Base-by-base conservation (phyloP, 257 asterid genomes). In the Nicotiana attenuata region DNA sequence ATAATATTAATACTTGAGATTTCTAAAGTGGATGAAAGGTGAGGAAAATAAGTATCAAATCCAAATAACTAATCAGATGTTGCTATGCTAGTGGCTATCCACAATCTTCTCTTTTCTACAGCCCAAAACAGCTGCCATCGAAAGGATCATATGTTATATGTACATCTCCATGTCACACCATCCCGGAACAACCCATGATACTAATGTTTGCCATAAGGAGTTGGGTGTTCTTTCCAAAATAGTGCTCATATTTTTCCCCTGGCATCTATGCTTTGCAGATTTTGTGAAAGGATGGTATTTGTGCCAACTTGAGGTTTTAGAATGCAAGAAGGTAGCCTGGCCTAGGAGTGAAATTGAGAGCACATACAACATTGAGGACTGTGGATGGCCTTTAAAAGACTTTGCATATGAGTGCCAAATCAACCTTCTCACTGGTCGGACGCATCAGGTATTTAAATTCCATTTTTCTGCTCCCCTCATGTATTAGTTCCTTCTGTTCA, bases 271-370 rank as follows among this genome's bases (percentile, higher is more conserved):
- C 81, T 81, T 69, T 87, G 87, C 93, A 92, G 99, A 91, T 83
- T 80, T 82, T 81, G 86, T 89, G 50, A 75, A 81, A 41, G 89
- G 97, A 76, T 94, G 99, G 97, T 83, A 80, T 77, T 81, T 89
- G 80, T 96, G 99, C 94, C 94, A 92, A 89, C 98, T 96, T 85
- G 99, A 94, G 91, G 96, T 96, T 83, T 61, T 94, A 84, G 97
- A 96, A 76, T 94, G 99, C 93, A 91, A 82, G 85, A 94, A 89
- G 87, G 91, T 96, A 81, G 92, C 96, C 60, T 94, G 98, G 98
- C 99, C 99, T 38, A 80, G 78, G 81, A 80, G 66, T 16, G 73
- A 77, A 52, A 80, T 67, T 67, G 89, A 91, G 86, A 87, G 88
- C 57, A 81, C 67, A 81, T 80, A 90, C 66, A 52, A 87, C 83